Conservation (phyloP, 345 rosid species). For the Noccaea bulbosa region DNA sequence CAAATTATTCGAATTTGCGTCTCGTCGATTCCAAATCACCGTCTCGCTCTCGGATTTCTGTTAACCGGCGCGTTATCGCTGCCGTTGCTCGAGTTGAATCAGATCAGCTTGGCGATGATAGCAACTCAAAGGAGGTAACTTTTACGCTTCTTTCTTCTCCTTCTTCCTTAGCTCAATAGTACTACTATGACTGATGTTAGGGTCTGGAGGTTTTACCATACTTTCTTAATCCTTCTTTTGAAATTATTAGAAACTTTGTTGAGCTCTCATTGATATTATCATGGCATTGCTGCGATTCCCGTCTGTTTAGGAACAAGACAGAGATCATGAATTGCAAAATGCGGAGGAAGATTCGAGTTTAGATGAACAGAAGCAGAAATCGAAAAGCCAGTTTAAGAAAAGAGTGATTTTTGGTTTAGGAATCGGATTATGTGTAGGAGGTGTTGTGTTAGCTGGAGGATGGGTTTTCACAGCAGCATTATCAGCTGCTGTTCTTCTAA, state of each 20-base stretch:
- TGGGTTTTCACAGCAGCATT: slow-evolving; percentile 73
- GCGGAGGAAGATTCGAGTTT: slow-evolving; percentile 41
- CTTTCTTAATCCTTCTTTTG: no score
- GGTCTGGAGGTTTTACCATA: background rate
- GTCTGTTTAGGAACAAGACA: slow-evolving; percentile 55
- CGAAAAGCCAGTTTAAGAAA: slow-evolving; percentile 61
- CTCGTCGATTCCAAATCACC: slow-evolving; percentile 24
- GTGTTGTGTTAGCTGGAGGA: slow-evolving; percentile 85
- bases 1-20: slow-evolving; percentile 1
- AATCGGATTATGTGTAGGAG: slow-evolving; percentile 82
- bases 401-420: slow-evolving; percentile 74
- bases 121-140: slow-evolving; percentile 52
- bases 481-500: slow-evolving; percentile 74
- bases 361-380: slow-evolving; percentile 50
- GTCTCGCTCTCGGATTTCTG: slow-evolving; percentile 40
- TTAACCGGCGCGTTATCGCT: slow-evolving; percentile 50
- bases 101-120: slow-evolving; percentile 50
- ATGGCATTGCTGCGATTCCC: slow-evolving; percentile 33
- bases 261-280: background rate
- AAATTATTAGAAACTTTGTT: no score
- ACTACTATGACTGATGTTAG: background rate
- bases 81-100: slow-evolving; percentile 60
- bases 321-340: slow-evolving; percentile 39
- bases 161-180: background rate
- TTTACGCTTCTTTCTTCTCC: background rate